Evolutionary conservation across 768 basidiomycete species (phyloP).

Genomic region (Leucosporidium scottii): DNA sequence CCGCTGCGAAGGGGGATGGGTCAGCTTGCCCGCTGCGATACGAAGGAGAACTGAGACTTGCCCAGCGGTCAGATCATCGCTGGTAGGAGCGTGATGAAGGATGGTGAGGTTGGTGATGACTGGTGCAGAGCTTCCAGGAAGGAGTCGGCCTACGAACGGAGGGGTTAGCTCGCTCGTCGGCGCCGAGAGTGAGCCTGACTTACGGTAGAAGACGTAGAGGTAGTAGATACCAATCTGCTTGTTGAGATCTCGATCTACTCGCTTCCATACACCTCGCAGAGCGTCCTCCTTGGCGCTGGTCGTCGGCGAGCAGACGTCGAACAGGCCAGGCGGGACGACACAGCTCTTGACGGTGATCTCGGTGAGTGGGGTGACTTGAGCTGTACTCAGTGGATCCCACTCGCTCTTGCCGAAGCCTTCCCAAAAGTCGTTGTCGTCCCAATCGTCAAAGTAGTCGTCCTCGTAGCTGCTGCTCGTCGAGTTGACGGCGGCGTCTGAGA

Average conservation of each 20-base stretch:
- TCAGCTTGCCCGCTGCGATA: background rate
- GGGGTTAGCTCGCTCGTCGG: background rate
- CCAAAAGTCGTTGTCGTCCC: constrained; percentile 15
- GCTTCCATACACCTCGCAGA: constrained; percentile 66
- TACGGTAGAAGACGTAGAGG: constrained; percentile 48
- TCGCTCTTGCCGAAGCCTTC: background rate
- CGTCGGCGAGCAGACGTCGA: constrained; percentile 33
- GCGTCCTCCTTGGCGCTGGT: constrained; percentile 35
- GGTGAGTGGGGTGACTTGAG: constrained; percentile 27
- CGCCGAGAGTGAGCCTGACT: background rate
- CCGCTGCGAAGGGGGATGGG: constrained; percentile 3
- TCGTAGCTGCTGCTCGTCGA: background rate
- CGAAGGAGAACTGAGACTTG: background rate
- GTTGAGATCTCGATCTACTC: constrained; percentile 75
- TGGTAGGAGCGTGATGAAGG: constrained; percentile 61
- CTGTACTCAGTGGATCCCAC: constrained; percentile 20
- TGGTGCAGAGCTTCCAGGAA: constrained; percentile 2
- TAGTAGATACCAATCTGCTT: constrained; percentile 53
- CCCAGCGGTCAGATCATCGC: constrained; percentile 54
- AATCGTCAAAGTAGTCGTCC: constrained; percentile 12
- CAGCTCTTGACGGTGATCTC: constrained; percentile 31
- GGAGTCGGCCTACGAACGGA: background rate
- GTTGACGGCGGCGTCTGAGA: background rate
- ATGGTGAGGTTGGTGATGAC: constrained; percentile 24
- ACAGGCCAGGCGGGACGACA: constrained; percentile 32